Percentiles rank a stretch among this genome's conserved stretches.
Evolutionary conservation across 345 rosid genomes (phyloP).

Genomic region (Citrus sinensis): DVS_A1.0 CM039164.1:1754501-1755000

Average conservation of each 20-base stretch:
- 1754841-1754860: background rate
- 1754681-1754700: constrained; percentile 38
- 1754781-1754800: constrained; percentile 4
- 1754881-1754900: no score
- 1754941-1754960: background rate
- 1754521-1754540: constrained; percentile 26
- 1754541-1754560: constrained; percentile 22
- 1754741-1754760: background rate
- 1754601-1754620: background rate
- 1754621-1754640: background rate
- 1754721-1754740: constrained; percentile 27
- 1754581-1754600: background rate
- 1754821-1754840: background rate
- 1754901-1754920: no score
- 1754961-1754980: background rate
- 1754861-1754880: no score
- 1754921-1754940: background rate
- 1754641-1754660: background rate
- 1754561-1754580: background rate
- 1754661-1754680: constrained; percentile 21
- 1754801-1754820: background rate
- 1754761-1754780: background rate
- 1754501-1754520: background rate
- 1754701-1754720: constrained; percentile 18
- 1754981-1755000: background rate